Conservation (phyloP, 768 basidiomycete species). For the Termitomyces bulborhizus region DNA sequence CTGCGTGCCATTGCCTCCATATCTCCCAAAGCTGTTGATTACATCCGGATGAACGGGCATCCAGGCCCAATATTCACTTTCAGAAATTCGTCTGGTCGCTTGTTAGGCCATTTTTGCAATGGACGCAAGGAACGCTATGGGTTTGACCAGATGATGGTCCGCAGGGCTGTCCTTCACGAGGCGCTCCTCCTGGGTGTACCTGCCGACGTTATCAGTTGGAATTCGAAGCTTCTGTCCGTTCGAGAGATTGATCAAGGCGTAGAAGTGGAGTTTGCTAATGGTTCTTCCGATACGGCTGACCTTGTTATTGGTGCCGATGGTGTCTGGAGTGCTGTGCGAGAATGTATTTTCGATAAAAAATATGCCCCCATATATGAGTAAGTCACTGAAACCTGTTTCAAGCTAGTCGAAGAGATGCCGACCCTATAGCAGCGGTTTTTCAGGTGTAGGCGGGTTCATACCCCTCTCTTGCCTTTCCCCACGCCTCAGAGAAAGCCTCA, state of each 20-base stretch:
- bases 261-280: slow-evolving; percentile 23
- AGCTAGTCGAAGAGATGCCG: neutral
- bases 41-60: slow-evolving; percentile 19
- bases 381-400: slow-evolving; percentile 1
- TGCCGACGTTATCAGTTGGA: slow-evolving; percentile 24
- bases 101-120: slow-evolving; percentile 23
- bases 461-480: slow-evolving; percentile 22
- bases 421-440: slow-evolving; percentile 15
- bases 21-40: slow-evolving; percentile 21
- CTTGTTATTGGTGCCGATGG: slow-evolving; percentile 36
- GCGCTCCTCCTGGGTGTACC: slow-evolving; percentile 24
- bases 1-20: slow-evolving; percentile 27
- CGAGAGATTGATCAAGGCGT: slow-evolving; percentile 21
- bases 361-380: slow-evolving; percentile 24
- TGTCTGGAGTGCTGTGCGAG: slow-evolving; percentile 28
- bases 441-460: slow-evolving; percentile 33
- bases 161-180: slow-evolving; percentile 27
- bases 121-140: slow-evolving; percentile 26
- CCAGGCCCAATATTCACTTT: slow-evolving; percentile 8
- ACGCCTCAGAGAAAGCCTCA: slow-evolving; percentile 20
- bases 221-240: slow-evolving; percentile 20
- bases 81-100: slow-evolving; percentile 25
- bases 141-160: slow-evolving; percentile 25
- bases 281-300: slow-evolving; percentile 25
- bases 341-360: slow-evolving; percentile 22